Percentiles rank a stretch among this genome's conserved stretches.
These are phyloP conservation scores for Teunomyces funiuensis DNA, from an alignment of 805 yeast genomes.

Conservation along the genomic window DNA sequence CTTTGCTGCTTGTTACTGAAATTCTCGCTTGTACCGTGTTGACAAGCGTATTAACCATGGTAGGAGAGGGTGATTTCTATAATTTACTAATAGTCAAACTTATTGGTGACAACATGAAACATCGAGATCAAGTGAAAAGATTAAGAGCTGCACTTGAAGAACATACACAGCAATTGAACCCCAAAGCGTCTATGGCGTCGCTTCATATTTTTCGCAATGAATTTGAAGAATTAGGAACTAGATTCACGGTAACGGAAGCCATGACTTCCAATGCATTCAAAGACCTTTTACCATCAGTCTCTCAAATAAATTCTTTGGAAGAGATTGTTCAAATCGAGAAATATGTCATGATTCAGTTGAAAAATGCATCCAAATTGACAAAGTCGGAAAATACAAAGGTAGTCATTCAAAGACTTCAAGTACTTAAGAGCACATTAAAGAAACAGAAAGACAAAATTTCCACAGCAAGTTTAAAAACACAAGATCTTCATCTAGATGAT, in stretches of 20 bases:
- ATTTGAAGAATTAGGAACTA: background rate
- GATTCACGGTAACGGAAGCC: constrained; percentile 12
- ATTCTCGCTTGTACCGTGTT: constrained; percentile 51
- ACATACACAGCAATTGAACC: constrained; percentile 42
- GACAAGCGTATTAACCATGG: constrained; percentile 53
- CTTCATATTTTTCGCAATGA: background rate
- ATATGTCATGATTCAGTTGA: constrained; percentile 9
- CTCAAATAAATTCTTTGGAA: constrained; percentile 6
- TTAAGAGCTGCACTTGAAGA: constrained; percentile 68
- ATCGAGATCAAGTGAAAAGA: constrained; percentile 70
- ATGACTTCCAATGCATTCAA: constrained; percentile 5
- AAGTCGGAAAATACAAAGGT: constrained; percentile 4
- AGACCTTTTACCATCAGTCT: constrained; percentile 2
- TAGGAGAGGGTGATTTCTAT: constrained; percentile 75
- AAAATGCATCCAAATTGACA: constrained; percentile 6
- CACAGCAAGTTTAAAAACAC: background rate
- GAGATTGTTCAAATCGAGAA: constrained; percentile 11
- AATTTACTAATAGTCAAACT: constrained; percentile 61
- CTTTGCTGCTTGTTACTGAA: constrained; percentile 56
- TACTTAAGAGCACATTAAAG: background rate
- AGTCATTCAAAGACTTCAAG: constrained; percentile 10
- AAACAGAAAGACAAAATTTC: background rate
- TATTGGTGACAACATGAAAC: constrained; percentile 65
- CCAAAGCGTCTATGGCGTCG: constrained; percentile 2
- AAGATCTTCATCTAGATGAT: constrained; percentile 35